Evolutionary conservation across 331 rosid genomes (phyloP).

Genomic region (Phaseolus coccineus): DNA sequence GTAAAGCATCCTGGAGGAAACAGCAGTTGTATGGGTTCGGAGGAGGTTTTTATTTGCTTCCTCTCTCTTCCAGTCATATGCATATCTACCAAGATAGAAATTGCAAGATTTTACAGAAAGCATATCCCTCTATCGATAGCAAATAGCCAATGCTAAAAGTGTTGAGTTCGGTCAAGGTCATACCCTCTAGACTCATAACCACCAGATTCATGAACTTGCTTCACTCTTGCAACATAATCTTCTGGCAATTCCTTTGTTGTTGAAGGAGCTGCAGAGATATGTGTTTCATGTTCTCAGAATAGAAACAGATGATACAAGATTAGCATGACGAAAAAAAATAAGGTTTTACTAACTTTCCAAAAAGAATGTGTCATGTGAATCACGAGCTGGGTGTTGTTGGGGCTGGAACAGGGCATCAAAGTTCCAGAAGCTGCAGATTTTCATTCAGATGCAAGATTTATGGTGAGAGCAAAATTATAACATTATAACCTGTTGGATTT

Average conservation of each 20-base stretch:
- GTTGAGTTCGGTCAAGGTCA: constrained; percentile 27
- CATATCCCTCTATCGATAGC: not conserved
- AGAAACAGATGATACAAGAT: constrained; percentile 35
- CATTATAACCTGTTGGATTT: not conserved
- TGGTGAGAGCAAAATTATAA: not conserved
- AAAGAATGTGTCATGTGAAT: constrained; percentile 93
- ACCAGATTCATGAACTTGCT: constrained; percentile 81
- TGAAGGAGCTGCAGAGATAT: constrained; percentile 72
- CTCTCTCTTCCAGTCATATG: constrained; percentile 87
- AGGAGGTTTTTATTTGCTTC: constrained; percentile 92
- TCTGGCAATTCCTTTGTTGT: constrained; percentile 82
- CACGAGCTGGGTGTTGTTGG: constrained; percentile 98
- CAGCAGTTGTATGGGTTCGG: constrained; percentile 96
- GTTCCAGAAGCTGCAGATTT: constrained; percentile 87
- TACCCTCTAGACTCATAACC: constrained; percentile 97
- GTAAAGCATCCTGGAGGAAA: constrained; percentile 94
- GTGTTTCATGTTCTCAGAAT: constrained; percentile 40
- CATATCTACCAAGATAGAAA: constrained; percentile 62
- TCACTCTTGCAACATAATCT: constrained; percentile 94
- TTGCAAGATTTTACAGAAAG: constrained; percentile 23
- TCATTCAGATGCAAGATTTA: constrained; percentile 36
- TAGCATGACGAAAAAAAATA: constrained; percentile 11
- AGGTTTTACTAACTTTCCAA: constrained; percentile 57
- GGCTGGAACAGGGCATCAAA: constrained; percentile 96
- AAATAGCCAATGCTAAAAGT: constrained; percentile 24